Evolutionary conservation across 345 rosid genomes (phyloP), one percentile per base, ranked within the genome.

Genomic region (Rhodamnia argentea): DNA sequence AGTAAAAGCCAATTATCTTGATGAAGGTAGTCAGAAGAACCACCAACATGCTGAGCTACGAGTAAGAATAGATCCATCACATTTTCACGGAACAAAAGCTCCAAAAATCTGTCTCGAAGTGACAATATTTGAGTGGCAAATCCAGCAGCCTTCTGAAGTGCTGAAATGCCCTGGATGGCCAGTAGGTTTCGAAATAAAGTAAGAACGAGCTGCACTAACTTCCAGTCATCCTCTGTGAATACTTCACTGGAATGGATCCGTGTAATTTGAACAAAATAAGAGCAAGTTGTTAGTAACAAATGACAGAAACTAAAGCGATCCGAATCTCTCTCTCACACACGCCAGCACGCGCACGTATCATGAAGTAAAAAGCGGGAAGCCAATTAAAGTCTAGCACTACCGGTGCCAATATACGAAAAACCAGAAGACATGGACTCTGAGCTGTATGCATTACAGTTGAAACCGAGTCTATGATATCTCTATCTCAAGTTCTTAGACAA

Each of bases 171-270:
- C 88, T 95, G 99, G 75, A 96, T 88, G 58, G 99, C 98, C n/a
- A 97, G 94, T 85, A 97, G 85, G 86, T 97, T 97, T 78, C 96
- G 92, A 84, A 97, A 95, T 23, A 96, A 86, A 70, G 99, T 96
- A 88, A 97, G 92, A 47, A 96, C 93, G 56, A 97, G 96, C 92
- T 96, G 99, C 87, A 95, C 92, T 93, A 97, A 87, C 91, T 97
- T 97, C 99, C 99, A 97, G 88, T 97, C 98, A 88, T 97, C 99
- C 89, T 97, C 99, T 1, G 91, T 89, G 88, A 97, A 94, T 60
- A 88, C 82, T 82, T 96, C 95, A 74, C 99, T 97, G 95, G 40
- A 91, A 82, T 62, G 26, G 51, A 70, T 37, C 78, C 78, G 0
- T 70, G 78, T 18, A 37, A 91, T 70, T 85, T 60, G 64, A 12